Evolutionary conservation across 202 grass and related monocot species (phyloP).

Genomic region (Tripidium arundinaceum): DNA sequence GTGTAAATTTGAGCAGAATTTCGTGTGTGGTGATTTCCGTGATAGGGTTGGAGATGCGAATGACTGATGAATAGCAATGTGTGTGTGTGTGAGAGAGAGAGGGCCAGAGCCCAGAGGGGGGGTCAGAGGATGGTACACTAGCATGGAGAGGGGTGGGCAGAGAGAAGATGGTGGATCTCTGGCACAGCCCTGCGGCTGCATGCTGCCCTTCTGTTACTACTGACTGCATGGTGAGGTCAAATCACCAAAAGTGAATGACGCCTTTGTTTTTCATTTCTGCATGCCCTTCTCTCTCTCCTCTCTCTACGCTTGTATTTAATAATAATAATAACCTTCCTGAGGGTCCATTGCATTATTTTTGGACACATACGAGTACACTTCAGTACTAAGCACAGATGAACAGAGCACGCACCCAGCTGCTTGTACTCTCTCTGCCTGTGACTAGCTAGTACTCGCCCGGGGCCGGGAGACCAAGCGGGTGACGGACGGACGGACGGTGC

Average conservation of each 20-base stretch:
- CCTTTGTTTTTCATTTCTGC: conserved; percentile 52
- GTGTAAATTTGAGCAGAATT: conserved; percentile 17
- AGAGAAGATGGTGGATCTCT: conserved; percentile 40
- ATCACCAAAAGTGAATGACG: conserved; percentile 62
- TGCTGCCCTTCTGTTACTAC: conserved; percentile 51
- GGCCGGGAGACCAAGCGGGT: conserved; percentile 15
- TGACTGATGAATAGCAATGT: neutral
- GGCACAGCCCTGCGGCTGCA: conserved; percentile 37
- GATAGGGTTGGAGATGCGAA: neutral
- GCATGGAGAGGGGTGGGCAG: conserved; percentile 16
- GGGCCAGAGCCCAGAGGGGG: no score
- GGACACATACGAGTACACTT: conserved; percentile 46
- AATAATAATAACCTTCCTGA: conserved; percentile 19
- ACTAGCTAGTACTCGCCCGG: neutral
- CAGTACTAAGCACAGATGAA: conserved; percentile 30
- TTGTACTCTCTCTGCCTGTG: neutral
- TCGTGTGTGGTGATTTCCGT: neutral
- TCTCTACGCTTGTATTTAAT: conserved; percentile 27
- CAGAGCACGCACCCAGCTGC: neutral
- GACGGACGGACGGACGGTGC: neutral
- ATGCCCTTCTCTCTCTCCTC: conserved; percentile 34
- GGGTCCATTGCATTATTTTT: conserved; percentile 42
- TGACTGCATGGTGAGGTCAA: conserved; percentile 69
- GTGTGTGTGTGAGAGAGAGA: neutral
- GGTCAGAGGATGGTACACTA: neutral